A percentile compares a stretch with the other conserved stretches of the same genome.
phyloP scores from a whole-genome alignment of 179 eudicot genomes.

The Silene vulgaris region DNA sequence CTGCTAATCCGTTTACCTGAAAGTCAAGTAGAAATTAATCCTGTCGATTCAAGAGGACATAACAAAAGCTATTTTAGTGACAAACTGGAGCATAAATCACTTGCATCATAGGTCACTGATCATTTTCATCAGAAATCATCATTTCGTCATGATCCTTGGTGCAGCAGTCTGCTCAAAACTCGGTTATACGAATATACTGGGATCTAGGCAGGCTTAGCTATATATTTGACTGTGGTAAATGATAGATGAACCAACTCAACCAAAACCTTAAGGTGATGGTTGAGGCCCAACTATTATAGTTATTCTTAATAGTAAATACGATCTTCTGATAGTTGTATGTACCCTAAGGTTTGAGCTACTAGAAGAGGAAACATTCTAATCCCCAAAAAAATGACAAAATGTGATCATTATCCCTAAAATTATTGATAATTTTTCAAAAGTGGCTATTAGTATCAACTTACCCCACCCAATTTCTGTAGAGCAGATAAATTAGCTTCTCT shows the following conservation, averaged over 20 bases:
- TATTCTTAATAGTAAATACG: too few species aligned
- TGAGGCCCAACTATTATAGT: too few species aligned
- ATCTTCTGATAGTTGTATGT: background rate
- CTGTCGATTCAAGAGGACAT: background rate
- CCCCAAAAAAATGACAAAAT: too few species aligned
- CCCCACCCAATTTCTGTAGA: conserved; percentile 56
- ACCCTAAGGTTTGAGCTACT: background rate
- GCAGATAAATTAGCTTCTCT: conserved; percentile 49
- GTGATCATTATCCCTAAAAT: background rate
- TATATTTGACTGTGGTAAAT: background rate
- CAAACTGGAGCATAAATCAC: background rate
- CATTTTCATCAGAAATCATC: background rate
- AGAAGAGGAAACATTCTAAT: background rate
- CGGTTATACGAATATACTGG: background rate
- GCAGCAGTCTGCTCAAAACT: conserved; percentile 1
- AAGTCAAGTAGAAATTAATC: background rate
- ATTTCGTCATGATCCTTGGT: conserved; percentile 8
- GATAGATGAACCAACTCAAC: too few species aligned
- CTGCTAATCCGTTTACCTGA: conserved; percentile 59
- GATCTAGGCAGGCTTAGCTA: background rate
- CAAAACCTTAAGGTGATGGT: too few species aligned
- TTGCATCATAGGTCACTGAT: background rate
- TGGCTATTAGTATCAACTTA: conserved; percentile 27
- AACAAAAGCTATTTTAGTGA: background rate
- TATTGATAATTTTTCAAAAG: background rate